Evolutionary conservation across 441 rosid species (phyloP).

Genomic region (Erysimum pusillum): DNA sequence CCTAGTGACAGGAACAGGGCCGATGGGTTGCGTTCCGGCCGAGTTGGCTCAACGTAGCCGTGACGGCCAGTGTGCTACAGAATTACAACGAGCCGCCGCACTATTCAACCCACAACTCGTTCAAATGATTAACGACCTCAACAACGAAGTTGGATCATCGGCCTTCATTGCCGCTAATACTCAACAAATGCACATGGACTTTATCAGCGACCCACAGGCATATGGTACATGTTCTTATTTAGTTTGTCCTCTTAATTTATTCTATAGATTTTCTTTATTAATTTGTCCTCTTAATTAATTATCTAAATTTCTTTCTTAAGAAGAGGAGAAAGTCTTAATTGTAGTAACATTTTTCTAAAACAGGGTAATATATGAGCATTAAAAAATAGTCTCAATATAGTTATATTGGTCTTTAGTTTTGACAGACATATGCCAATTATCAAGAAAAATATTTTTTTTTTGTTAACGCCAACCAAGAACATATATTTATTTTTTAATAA

Average conservation of each 20-base stretch:
- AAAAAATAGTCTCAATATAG: background rate
- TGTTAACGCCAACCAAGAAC: background rate
- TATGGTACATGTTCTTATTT: conserved; percentile 59
- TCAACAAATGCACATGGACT: conserved; percentile 63
- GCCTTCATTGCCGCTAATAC: conserved; percentile 72
- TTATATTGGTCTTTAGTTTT: background rate
- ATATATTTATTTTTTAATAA: background rate
- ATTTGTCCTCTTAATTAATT: background rate
- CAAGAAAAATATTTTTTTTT: too few species aligned
- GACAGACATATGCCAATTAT: background rate
- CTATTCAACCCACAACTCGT: conserved; percentile 81
- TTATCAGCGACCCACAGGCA: conserved; percentile 65
- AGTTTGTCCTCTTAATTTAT: background rate
- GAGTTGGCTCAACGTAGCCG: conserved; percentile 74
- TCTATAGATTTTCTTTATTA: background rate
- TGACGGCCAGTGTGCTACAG: conserved; percentile 69
- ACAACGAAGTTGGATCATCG: conserved; percentile 62
- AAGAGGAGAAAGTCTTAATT: background rate
- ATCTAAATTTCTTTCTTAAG: background rate
- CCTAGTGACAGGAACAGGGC: conserved; percentile 90
- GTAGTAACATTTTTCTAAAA: background rate
- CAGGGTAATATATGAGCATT: background rate
- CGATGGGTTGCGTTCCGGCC: conserved; percentile 88
- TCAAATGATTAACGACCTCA: conserved; percentile 62
- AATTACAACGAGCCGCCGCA: conserved; percentile 72